A percentile compares a stretch with the other conserved stretches of the same genome.
phyloP scores from a whole-genome alignment of 768 basidiomycete genomes.

The Suillus sp. region DNA sequence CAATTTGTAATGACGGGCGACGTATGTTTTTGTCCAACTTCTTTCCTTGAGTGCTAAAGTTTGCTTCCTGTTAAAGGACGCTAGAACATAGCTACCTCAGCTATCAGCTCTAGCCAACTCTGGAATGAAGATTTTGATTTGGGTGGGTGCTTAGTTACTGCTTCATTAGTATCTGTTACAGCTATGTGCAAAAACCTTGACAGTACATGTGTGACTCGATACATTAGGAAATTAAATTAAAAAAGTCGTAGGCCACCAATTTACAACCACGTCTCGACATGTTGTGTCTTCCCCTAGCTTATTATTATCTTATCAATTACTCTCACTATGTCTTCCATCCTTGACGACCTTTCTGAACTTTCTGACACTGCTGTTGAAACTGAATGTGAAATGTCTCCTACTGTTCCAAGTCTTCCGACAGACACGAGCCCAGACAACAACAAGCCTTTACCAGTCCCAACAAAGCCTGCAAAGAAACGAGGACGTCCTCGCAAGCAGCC shows the following conservation, averaged over 20 bases:
- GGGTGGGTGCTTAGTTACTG: conserved; percentile 30
- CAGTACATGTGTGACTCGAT: neutral
- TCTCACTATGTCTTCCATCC: too few relatives aligned
- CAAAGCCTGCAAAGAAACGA: neutral
- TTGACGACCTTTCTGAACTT: neutral
- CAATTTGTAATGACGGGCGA: conserved; percentile 57
- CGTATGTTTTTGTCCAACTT: conserved; percentile 35
- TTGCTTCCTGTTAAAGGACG: conserved; percentile 26
- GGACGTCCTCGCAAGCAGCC: neutral
- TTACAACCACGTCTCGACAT: too few relatives aligned
- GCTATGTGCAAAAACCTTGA: neutral
- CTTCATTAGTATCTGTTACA: neutral
- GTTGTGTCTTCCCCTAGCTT: neutral
- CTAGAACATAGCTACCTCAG: conserved; percentile 40
- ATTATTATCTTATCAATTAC: neutral
- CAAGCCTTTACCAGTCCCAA: neutral
- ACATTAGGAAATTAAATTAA: conserved; percentile 1
- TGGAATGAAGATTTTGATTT: conserved; percentile 40
- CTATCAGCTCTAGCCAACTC: conserved; percentile 40
- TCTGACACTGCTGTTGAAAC: neutral
- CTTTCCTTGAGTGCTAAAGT: conserved; percentile 10
- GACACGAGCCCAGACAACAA: neutral
- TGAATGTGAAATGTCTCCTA: neutral
- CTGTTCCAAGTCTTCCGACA: neutral
- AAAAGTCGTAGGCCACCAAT: neutral